Percentiles rank a stretch among this genome's conserved stretches.
These are phyloP conservation scores for Plectosphaerella plurivora DNA, from an alignment of 2,329 filamentous ascomycete genomes.

Conservation along the genomic window DNA sequence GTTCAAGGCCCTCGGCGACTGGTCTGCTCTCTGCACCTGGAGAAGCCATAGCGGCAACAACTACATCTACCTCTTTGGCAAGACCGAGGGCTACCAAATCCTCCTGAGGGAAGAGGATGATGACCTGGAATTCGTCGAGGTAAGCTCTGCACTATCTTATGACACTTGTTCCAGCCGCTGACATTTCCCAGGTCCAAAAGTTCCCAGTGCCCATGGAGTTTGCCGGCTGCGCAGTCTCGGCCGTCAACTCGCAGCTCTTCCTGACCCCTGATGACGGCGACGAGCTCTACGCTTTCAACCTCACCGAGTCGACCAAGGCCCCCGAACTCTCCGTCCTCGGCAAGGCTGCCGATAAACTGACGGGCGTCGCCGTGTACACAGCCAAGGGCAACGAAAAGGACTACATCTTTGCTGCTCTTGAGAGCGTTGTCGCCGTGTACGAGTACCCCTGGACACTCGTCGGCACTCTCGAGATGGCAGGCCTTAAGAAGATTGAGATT, in stretches of 20 bases:
- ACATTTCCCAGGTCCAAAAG: constrained; percentile 30
- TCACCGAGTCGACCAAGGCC: constrained; percentile 29
- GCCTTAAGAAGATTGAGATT: constrained; percentile 34
- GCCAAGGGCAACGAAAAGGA: constrained; percentile 20
- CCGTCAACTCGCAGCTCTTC: constrained; percentile 28
- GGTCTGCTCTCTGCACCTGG: constrained; percentile 42
- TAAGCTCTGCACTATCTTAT: constrained; percentile 1
- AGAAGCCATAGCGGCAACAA: constrained; percentile 33
- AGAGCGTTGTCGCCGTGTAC: constrained; percentile 33
- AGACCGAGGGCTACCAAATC: constrained; percentile 30
- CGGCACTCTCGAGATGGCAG: constrained; percentile 30
- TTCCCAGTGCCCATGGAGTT: constrained; percentile 35
- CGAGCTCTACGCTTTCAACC: constrained; percentile 30
- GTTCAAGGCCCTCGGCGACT: constrained; percentile 35
- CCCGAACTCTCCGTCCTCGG: constrained; percentile 31
- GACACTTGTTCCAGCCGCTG: neutral
- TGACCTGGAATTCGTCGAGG: constrained; percentile 31
- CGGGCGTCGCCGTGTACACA: constrained; percentile 35
- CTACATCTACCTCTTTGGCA: constrained; percentile 42
- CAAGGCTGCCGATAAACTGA: constrained; percentile 29
- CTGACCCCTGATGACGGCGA: constrained; percentile 33
- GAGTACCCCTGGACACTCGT: constrained; percentile 25
- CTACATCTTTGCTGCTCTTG: constrained; percentile 36
- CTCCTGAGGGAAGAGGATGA: constrained; percentile 25
- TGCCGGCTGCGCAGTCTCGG: constrained; percentile 35